Evolutionary conservation across 2,329 filamentous ascomycete species (phyloP), one percentile per base, ranked within the genome.

Genomic region (Parastagonospora avenae): DNA sequence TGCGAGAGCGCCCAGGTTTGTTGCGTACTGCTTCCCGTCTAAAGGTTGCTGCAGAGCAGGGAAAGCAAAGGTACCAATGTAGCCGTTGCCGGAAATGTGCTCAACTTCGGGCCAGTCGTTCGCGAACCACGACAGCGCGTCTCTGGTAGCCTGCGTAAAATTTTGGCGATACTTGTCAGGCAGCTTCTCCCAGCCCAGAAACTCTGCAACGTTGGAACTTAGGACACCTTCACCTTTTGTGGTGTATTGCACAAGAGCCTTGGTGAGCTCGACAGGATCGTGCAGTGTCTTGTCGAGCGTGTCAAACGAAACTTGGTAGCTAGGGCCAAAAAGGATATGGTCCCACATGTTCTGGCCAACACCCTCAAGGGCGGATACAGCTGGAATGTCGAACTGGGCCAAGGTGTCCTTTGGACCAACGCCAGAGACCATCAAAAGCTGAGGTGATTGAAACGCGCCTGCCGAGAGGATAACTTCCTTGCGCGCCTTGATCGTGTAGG

Each of bases 381-480:
- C 48, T 6, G 49, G 30, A 28, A 71, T 71, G 10, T 50, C 49
- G 35, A 51, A 47, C 11, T 55, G 36, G 4, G 55, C 8, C 0
- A 72, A 58, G 1, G 53, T 49, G 1, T 43, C 53, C 1, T 37
- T 45, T 9, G 63, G 64, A 4, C 75, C 74, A 16, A 76, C 60
- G 6, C 74, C 74, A 10, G 70, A 74, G 1, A 76, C 51, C 64
- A 74, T 72, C 59, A 66, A 64, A 1, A 71, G 60, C 45, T 78
- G 76, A 0, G 76, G 77, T 1, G 73, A 76, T 32, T 76, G 73
- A 50, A 77, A 77, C 67, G 69, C 66, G 15, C 77, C 77, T 1
- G 75, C 76, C 0, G 76, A 76, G 1, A 79, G 48, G 24, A 80
- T 76, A 19, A 79, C 73, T 54, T 79, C 77, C 35, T 75, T 73